These are phyloP conservation scores for Penicillium fimorum DNA, from an alignment of 495 filamentous ascomycete genomes.

Conservation along the genomic window DNA sequence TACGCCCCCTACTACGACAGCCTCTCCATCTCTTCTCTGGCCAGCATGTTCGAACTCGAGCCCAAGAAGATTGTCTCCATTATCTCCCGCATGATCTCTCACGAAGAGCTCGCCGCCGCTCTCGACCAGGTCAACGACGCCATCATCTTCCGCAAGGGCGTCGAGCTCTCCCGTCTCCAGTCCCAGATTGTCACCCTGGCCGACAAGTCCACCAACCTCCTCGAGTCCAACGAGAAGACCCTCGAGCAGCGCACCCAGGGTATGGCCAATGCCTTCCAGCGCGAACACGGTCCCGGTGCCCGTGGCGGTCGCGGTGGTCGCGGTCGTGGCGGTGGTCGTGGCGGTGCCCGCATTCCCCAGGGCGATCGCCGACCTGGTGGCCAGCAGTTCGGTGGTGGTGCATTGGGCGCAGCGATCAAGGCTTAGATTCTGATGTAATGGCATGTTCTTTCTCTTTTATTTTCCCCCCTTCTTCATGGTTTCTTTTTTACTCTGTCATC, in stretches of 20 bases:
- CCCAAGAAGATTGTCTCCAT: constrained; percentile 86
- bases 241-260: constrained; percentile 96
- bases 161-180: constrained; percentile 94
- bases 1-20: constrained; percentile 99
- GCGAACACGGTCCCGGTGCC: constrained; percentile 73
- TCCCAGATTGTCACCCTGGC: constrained; percentile 89
- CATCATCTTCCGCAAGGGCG: constrained; percentile 98
- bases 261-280: constrained; percentile 89
- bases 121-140: constrained; percentile 97
- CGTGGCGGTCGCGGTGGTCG: constrained; percentile 64
- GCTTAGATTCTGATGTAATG: constrained; percentile 52
- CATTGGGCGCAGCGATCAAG: constrained; percentile 63
- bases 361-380: constrained; percentile 53
- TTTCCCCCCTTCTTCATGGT: constrained; percentile 16
- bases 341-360: constrained; percentile 54
- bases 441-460: constrained; percentile 30
- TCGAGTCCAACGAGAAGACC: constrained; percentile 95
- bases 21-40: constrained; percentile 77
- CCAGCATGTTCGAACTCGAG: constrained; percentile 92
- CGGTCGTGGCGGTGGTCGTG: constrained; percentile 68
- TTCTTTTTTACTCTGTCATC: constrained; percentile 12
- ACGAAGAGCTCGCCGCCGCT: constrained; percentile 94
- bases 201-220: constrained; percentile 92
- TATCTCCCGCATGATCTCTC: constrained; percentile 98
- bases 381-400: constrained; percentile 63